phyloP scores from a whole-genome alignment of 1,284 basidiomycete species.

The Lentinus polychrous region DNA sequence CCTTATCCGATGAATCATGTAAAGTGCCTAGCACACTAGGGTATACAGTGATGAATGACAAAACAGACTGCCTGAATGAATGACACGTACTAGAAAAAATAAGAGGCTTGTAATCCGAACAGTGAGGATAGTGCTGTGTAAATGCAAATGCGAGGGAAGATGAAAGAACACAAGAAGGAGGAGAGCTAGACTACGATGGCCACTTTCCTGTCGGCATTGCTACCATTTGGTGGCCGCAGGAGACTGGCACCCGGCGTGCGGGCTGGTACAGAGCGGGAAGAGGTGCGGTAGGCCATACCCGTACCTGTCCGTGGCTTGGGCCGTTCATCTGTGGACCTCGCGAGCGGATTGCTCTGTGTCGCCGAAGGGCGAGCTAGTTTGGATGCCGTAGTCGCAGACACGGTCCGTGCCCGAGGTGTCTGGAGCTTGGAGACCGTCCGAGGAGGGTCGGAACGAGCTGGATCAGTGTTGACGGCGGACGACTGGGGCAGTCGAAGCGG shows the following conservation, averaged over 20 bases:
- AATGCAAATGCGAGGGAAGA: too few species aligned
- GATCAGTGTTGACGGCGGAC: not conserved
- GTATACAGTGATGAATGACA: too few species aligned
- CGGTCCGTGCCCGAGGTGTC: not conserved
- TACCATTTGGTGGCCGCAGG: not conserved
- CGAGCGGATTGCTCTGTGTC: not conserved
- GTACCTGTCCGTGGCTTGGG: slow-evolving; percentile 54
- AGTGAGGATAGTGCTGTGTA: too few species aligned
- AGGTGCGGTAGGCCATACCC: slow-evolving; percentile 50
- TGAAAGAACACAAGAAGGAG: too few species aligned
- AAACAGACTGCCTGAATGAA: too few species aligned
- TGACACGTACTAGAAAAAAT: too few species aligned
- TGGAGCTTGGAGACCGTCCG: too few species aligned
- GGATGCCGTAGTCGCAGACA: slow-evolving; percentile 8
- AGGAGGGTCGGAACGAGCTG: too few species aligned
- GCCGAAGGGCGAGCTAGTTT: slow-evolving; percentile 2
- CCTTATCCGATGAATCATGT: too few species aligned
- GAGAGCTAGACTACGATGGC: too few species aligned
- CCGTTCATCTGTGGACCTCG: slow-evolving; percentile 22
- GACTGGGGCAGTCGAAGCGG: slow-evolving; percentile 14
- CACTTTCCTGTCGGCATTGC: not conserved
- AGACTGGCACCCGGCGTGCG: not conserved
- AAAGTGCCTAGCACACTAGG: too few species aligned
- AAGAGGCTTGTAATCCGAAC: too few species aligned
- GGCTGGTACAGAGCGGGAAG: not conserved